phyloP scores from a whole-genome alignment of 441 rosid species.

The Biscutella laevigata region DNA sequence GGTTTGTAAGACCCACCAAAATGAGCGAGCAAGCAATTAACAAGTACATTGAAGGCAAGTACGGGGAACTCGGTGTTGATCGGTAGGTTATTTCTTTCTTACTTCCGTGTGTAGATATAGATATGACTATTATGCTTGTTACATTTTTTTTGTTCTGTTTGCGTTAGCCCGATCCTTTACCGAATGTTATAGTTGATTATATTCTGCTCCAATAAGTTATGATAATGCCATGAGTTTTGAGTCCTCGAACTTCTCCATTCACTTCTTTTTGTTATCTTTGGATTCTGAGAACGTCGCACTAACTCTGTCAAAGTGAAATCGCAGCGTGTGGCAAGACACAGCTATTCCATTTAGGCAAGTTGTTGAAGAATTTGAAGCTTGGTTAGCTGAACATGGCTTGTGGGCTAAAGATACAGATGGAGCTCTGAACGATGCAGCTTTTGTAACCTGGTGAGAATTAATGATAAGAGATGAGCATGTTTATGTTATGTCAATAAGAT shows the following conservation, averaged over 20 bases:
- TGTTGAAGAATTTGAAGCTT: conserved; percentile 68
- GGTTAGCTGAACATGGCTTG: conserved; percentile 58
- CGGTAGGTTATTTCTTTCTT: conserved; percentile 40
- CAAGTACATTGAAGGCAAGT: conserved; percentile 72
- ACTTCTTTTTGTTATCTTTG: neutral
- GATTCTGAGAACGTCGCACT: neutral
- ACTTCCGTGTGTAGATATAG: neutral
- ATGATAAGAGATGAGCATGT: neutral
- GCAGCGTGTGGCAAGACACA: conserved; percentile 94
- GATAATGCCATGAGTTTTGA: neutral
- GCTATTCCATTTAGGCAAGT: conserved; percentile 74
- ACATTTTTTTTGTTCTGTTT: neutral
- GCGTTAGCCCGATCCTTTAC: neutral
- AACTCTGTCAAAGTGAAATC: conserved; percentile 19
- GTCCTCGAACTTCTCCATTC: neutral
- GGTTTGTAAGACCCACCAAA: conserved; percentile 80
- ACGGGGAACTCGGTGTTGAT: conserved; percentile 83
- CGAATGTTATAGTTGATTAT: neutral
- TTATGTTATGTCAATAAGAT: neutral
- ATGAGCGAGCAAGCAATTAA: conserved; percentile 66
- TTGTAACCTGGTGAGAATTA: conserved; percentile 73
- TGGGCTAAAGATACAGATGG: conserved; percentile 51
- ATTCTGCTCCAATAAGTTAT: neutral
- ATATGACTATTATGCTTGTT: neutral
- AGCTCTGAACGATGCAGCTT: conserved; percentile 63